These are phyloP conservation scores for Diaporthe destruens DNA, from an alignment of 2,329 filamentous ascomycete species.

Conservation along the genomic window DNA sequence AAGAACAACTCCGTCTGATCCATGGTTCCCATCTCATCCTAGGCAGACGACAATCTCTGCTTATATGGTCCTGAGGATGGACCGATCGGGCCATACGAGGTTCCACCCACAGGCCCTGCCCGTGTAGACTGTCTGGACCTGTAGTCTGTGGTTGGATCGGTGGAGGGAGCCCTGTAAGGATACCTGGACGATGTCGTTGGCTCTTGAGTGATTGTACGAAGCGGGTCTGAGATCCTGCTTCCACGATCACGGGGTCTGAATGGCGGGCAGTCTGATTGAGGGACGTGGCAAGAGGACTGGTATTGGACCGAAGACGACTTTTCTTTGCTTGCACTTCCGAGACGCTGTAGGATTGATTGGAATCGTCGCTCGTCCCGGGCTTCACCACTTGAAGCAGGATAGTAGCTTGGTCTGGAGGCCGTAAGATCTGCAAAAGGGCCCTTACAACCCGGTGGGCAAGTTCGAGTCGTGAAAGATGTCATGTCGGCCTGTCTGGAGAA, in stretches of 20 bases:
- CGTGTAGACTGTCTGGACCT: neutral
- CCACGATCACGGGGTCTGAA: neutral
- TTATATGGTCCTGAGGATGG: neutral
- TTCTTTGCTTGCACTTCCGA: neutral
- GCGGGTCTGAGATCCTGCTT: neutral
- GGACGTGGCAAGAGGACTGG: neutral
- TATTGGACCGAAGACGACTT: neutral
- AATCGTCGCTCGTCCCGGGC: neutral
- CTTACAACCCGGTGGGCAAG: conserved; percentile 6
- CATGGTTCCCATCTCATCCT: neutral
- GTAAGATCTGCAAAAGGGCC: neutral
- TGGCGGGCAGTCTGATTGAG: neutral
- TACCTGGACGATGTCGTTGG: neutral
- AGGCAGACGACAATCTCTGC: neutral
- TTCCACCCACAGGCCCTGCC: too few species aligned
- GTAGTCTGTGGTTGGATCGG: too few species aligned
- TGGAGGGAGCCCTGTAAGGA: neutral
- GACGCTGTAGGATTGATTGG: neutral
- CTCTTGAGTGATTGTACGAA: neutral
- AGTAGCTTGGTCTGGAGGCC: neutral
- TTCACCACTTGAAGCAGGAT: neutral
- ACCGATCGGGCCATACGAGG: neutral
- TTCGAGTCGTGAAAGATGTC: neutral
- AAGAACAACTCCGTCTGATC: too few species aligned
- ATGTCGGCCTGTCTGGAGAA: neutral